phyloP scores from a whole-genome alignment of 2,329 filamentous ascomycete species.

The Tetracladium maxilliforme region DNA sequence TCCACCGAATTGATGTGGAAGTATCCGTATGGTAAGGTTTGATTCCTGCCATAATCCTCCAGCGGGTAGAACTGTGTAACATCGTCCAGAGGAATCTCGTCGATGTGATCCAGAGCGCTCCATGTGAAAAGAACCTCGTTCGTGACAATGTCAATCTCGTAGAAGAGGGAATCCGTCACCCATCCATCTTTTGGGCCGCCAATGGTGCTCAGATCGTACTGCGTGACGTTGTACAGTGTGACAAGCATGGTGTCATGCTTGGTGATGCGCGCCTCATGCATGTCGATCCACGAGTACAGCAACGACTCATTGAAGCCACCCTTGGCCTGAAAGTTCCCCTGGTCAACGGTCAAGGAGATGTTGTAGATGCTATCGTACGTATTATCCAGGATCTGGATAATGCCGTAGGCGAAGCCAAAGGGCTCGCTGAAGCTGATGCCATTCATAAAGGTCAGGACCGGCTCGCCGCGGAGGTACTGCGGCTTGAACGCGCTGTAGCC shows the following conservation, averaged over 20 bases:
- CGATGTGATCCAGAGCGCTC: conserved; percentile 28
- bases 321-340: too few species aligned
- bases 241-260: conserved; percentile 22
- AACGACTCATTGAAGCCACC: too few species aligned
- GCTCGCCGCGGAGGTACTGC: too few species aligned
- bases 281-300: conserved; percentile 11
- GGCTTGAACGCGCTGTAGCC: too few species aligned
- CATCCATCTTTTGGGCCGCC: conserved; percentile 19
- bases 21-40: conserved; percentile 10
- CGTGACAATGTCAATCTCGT: conserved; percentile 27
- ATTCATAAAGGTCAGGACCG: too few species aligned
- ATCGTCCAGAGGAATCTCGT: too few species aligned
- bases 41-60: too few species aligned
- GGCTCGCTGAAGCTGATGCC: too few species aligned
- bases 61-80: too few species aligned
- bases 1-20: conserved; percentile 14
- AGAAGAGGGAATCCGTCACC: conserved; percentile 23
- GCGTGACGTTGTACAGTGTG: conserved; percentile 18
- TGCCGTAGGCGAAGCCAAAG: too few species aligned
- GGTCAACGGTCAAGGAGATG: too few species aligned
- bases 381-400: background rate
- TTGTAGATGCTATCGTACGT: background rate
- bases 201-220: conserved; percentile 16
- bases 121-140: conserved; percentile 27
- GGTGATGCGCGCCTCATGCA: conserved; percentile 26